Evolutionary conservation across 306 rosid genomes (phyloP).

Genomic region (Pachyrhizus erosus): DNA sequence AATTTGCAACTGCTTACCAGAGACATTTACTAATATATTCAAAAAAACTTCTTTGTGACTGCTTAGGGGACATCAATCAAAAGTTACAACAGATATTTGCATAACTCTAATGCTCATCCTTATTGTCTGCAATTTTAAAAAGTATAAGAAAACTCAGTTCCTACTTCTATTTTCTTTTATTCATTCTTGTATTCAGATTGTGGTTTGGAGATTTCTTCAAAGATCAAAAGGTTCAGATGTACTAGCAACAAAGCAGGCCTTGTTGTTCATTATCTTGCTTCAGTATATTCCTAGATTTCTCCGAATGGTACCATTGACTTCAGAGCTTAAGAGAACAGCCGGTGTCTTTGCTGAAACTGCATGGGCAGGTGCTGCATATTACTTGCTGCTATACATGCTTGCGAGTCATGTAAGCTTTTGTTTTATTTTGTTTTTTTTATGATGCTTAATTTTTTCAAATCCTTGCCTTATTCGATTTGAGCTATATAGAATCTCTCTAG

Average conservation of each 20-base stretch:
- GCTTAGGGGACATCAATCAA: constrained; percentile 17
- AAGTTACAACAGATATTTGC: constrained; percentile 20
- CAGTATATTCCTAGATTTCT: constrained; percentile 89
- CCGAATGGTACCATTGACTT: constrained; percentile 82
- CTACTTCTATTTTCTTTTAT: constrained; percentile 22
- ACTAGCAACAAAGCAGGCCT: constrained; percentile 81
- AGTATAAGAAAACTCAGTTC: constrained; percentile 26
- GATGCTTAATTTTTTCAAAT: constrained; percentile 26
- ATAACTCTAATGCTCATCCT: neutral
- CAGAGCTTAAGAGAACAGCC: constrained; percentile 95
- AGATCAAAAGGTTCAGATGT: constrained; percentile 86
- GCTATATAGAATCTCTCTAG: neutral
- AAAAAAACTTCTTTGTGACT: constrained; percentile 12
- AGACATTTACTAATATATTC: constrained; percentile 16
- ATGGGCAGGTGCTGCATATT: constrained; percentile 99
- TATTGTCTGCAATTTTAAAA: constrained; percentile 34
- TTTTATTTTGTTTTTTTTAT: constrained; percentile 30
- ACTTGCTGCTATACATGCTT: constrained; percentile 91
- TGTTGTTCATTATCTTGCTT: constrained; percentile 83
- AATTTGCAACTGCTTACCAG: constrained; percentile 11
- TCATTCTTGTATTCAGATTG: constrained; percentile 66
- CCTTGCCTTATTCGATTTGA: constrained; percentile 37
- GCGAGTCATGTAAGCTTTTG: constrained; percentile 92
- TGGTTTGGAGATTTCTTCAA: constrained; percentile 91
- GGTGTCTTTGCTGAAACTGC: constrained; percentile 99